phyloP scores from a whole-genome alignment of 441 rosid genomes.

The Adansonia madagascariensis region DNA sequence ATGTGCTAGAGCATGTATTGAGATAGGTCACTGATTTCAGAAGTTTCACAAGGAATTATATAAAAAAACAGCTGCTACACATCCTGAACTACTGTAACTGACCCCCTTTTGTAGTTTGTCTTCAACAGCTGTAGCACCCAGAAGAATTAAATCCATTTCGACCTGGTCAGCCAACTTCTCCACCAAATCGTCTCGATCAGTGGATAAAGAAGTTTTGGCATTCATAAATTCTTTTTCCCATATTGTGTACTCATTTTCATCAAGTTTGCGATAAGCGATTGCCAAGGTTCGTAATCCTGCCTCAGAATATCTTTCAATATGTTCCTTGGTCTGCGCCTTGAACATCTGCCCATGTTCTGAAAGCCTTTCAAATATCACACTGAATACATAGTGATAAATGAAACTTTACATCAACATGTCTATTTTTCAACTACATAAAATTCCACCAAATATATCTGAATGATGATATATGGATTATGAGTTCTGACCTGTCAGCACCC shows the following conservation, averaged over 20 bases:
- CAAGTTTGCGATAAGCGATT: constrained; percentile 69
- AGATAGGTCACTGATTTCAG: neutral
- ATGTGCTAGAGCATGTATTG: neutral
- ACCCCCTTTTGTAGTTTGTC: constrained; percentile 48
- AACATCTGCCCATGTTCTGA: constrained; percentile 48
- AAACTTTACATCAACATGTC: constrained; percentile 24
- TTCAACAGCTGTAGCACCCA: constrained; percentile 83
- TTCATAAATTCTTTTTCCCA: constrained; percentile 62
- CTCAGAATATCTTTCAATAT: constrained; percentile 66
- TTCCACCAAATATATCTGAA: constrained; percentile 15
- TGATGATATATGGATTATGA: constrained; percentile 30
- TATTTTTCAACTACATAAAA: constrained; percentile 15
- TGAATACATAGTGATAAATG: constrained; percentile 35
- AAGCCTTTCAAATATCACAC: constrained; percentile 88
- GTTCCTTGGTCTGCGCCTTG: constrained; percentile 64
- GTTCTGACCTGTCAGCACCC: constrained; percentile 87
- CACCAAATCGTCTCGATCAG: constrained; percentile 58
- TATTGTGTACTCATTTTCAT: constrained; percentile 50
- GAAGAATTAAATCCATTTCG: constrained; percentile 71
- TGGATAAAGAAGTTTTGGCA: constrained; percentile 63
- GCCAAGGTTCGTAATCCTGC: constrained; percentile 85
- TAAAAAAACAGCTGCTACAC: neutral
- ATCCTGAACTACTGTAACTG: constrained; percentile 26
- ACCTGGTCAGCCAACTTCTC: constrained; percentile 65
- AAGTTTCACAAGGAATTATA: neutral